phyloP scores from a whole-genome alignment of 495 filamentous ascomycete species.

The Penicillium subrubescens region DNA sequence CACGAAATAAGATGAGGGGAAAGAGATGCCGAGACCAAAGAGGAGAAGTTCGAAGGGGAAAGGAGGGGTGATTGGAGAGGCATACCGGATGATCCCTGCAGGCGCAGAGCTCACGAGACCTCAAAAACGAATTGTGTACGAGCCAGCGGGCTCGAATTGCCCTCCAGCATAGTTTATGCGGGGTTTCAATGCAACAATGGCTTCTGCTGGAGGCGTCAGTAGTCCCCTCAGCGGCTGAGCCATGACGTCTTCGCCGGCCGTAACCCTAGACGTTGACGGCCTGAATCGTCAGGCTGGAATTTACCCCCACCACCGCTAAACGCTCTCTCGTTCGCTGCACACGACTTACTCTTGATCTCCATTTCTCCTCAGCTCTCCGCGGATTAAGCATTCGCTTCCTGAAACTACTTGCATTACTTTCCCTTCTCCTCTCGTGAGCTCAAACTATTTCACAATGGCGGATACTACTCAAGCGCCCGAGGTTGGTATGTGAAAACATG shows the following conservation, averaged over 20 bases:
- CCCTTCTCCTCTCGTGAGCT: constrained; percentile 29
- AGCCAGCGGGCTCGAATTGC: neutral
- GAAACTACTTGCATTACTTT: constrained; percentile 20
- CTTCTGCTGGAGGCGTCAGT: neutral
- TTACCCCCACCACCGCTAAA: constrained; percentile 29
- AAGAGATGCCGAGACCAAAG: neutral
- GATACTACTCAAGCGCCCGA: constrained; percentile 42
- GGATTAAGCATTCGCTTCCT: constrained; percentile 26
- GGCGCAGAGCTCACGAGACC: constrained; percentile 4
- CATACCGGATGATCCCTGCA: neutral
- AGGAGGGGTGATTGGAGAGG: constrained; percentile 3
- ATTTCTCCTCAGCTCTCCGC: constrained; percentile 27
- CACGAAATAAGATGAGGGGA: neutral
- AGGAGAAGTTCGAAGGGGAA: neutral
- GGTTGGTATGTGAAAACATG: constrained; percentile 46
- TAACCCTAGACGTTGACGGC: constrained; percentile 27
- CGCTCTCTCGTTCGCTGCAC: constrained; percentile 33
- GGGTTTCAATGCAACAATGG: neutral
- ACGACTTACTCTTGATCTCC: constrained; percentile 37
- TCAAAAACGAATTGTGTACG: neutral
- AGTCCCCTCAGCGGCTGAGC: neutral
- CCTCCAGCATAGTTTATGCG: neutral
- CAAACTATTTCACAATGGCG: constrained; percentile 43
- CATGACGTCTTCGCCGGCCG: constrained; percentile 29
- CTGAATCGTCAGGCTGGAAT: constrained; percentile 16